Evolutionary conservation across 768 basidiomycete species (phyloP), one percentile per base, ranked within the genome.

Genomic region (Cystobasidium tubakii): DNA sequence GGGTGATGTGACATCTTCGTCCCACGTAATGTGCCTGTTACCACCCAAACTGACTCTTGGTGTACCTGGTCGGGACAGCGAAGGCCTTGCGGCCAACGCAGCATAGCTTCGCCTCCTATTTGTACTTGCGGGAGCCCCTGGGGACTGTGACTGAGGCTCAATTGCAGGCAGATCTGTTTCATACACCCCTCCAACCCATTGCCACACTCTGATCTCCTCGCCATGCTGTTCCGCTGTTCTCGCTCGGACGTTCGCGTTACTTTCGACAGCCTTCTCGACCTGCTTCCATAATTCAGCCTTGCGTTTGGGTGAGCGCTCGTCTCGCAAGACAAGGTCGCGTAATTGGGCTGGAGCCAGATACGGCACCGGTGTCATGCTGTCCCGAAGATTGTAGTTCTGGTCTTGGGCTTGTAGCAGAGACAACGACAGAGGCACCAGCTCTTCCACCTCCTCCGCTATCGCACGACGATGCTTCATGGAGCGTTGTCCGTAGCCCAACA

Each of bases 141-240:
- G 33, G 4, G 63, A 27, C 6, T 10, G 12, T 23, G 34, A 21
- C 4, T 6, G 10, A 15, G 42, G 9, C 15, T 65, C 63, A 10
- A 39, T 15, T 13, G 33, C 34, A 29, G 33, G 34, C 66, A 31
- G 17, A 15, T 46, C 42, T 19, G 44, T 29, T 21, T 46, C 50
- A 25, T 71, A 71, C 9, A 54, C 33, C 1, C 53, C 69, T 25
- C 92, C 92, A 34, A 91, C 86, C 92, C 92, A 95, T 73, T 89
- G 83, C 92, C 92, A 95, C 71, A 92, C 92, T 76, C 90, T 86
- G 82, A 88, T 85, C 82, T 92, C 91, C 81, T 94, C 91, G 13
- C 92, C 92, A 76, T 89, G 89, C 74, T 84, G 84, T 81, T 95
- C 92, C 81, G 90, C 90, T 66, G 91, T 83, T 80, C 89, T 90